Conservation (phyloP, 441 rosid genomes). For the Gossypium lobatum region DNA sequence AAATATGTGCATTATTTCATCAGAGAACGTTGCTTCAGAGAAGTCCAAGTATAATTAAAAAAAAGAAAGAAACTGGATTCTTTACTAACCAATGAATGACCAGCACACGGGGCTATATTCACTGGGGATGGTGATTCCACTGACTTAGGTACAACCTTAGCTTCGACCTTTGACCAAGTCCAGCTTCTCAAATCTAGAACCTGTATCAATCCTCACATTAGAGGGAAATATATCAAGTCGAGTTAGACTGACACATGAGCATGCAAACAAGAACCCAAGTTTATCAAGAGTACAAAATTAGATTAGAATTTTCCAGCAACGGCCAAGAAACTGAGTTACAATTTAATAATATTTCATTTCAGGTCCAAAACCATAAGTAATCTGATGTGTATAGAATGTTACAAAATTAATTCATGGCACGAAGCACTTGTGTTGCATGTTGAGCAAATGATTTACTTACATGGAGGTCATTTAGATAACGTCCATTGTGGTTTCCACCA, state of each 20-base stretch:
- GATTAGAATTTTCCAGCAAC: neutral
- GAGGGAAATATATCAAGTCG: neutral
- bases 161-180: constrained; percentile 91
- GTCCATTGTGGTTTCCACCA: constrained; percentile 99
- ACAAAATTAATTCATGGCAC: neutral
- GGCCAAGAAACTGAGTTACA: neutral
- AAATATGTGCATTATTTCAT: constrained; percentile 13
- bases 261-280: neutral
- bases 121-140: constrained; percentile 46
- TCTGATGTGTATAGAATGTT: neutral
- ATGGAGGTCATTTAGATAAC: constrained; percentile 89
- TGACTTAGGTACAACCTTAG: constrained; percentile 47
- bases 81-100: constrained; percentile 87
- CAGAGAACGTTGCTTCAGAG: constrained; percentile 13
- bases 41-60: constrained; percentile 12
- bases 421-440: constrained; percentile 5
- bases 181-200: constrained; percentile 90
- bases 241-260: neutral
- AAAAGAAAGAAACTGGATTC: constrained; percentile 14
- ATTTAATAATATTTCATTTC: neutral
- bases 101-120: constrained; percentile 67
- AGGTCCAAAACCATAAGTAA: constrained; percentile 1
- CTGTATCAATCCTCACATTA: constrained; percentile 39
- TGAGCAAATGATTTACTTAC: constrained; percentile 49
- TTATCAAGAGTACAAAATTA: neutral